Evolutionary conservation across 192 early-diverging fungal species (phyloP).

Genomic region (Backusella tarrabulga): DNA sequence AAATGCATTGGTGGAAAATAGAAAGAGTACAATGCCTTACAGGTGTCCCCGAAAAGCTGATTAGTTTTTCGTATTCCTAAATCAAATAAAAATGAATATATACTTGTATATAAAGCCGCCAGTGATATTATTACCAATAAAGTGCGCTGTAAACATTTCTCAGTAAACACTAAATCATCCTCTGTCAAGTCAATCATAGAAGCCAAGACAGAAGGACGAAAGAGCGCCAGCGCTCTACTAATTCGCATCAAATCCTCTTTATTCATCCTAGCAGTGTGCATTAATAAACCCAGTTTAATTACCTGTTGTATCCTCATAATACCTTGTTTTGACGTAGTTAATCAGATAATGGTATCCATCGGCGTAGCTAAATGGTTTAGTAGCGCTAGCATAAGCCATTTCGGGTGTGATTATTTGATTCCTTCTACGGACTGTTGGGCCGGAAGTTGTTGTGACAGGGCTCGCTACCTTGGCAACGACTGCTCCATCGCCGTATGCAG

Average conservation of each 20-base stretch:
- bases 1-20: too few relatives aligned
- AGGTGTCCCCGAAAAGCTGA: constrained; percentile 92
- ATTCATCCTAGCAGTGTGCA: constrained; percentile 64
- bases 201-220: constrained; percentile 93
- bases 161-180: constrained; percentile 93
- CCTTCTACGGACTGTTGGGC: constrained; percentile 15
- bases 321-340: constrained; percentile 75
- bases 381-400: constrained; percentile 82
- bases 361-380: constrained; percentile 85
- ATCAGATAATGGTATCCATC: constrained; percentile 94
- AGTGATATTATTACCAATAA: constrained; percentile 55
- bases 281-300: background rate
- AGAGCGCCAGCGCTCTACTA: constrained; percentile 84
- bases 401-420: constrained; percentile 46
- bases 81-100: background rate
- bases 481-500: constrained; percentile 24
- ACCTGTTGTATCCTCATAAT: constrained; percentile 3
- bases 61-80: constrained; percentile 92
- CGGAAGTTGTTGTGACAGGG: constrained; percentile 15
- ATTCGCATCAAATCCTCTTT: constrained; percentile 90
- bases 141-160: constrained; percentile 94
- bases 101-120: background rate
- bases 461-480: constrained; percentile 26
- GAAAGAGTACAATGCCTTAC: constrained; percentile 55
- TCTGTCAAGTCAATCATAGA: constrained; percentile 91